Evolutionary conservation across 1,284 basidiomycete genomes (phyloP).

Genomic region (Pseudozyma sp.): DNA sequence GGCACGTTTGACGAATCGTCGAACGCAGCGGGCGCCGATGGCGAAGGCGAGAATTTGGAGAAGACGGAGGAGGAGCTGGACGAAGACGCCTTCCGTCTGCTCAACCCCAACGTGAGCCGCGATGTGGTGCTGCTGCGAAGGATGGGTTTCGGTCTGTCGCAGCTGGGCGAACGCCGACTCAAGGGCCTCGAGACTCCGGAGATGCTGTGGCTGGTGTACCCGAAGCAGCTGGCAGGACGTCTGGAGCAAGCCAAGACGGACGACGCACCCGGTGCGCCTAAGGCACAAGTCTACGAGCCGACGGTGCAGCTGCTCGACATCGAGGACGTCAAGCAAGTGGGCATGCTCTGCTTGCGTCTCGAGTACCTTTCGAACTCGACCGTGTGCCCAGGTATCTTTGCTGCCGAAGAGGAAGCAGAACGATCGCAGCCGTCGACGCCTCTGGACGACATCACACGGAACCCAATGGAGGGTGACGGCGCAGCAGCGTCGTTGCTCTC

Average conservation of each 20-base stretch:
- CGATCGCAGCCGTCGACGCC: conserved; percentile 41
- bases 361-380: conserved; percentile 81
- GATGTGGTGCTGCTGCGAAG: conserved; percentile 78
- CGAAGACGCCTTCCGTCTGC: conserved; percentile 66
- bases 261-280: conserved; percentile 63
- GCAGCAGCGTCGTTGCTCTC: conserved; percentile 17
- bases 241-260: conserved; percentile 74
- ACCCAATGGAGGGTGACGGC: conserved; percentile 20
- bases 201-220: conserved; percentile 85
- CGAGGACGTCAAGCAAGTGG: conserved; percentile 82
- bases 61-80: conserved; percentile 56
- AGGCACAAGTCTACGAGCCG: conserved; percentile 67
- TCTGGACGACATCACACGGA: conserved; percentile 21
- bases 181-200: conserved; percentile 88
- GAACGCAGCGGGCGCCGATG: conserved; percentile 11
- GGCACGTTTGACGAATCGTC: conserved; percentile 52
- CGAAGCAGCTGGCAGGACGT: conserved; percentile 80
- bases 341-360: conserved; percentile 81
- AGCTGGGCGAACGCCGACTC: conserved; percentile 88
- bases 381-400: conserved; percentile 70
- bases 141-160: conserved; percentile 80
- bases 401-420: conserved; percentile 30
- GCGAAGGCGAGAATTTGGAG: conserved; percentile 16
- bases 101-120: conserved; percentile 68
- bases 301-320: conserved; percentile 76